Evolutionary conservation across 192 early-diverging fungal genomes (phyloP), one percentile per base, ranked within the genome.

Genomic region (Coemansia sp.): DNA sequence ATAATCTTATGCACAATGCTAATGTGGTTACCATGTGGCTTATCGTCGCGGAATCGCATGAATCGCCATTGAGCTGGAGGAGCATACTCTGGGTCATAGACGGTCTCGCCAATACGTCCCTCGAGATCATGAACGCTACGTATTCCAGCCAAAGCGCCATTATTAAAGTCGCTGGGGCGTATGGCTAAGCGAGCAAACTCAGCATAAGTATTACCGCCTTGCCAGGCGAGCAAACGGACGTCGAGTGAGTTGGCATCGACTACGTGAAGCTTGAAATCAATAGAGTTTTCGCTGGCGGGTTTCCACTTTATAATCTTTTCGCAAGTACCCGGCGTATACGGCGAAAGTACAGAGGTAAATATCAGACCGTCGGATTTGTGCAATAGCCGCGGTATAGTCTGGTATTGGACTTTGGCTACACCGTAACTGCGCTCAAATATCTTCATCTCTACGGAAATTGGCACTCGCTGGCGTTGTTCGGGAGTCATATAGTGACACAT

Each of bases 301-400:
- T 94, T 95, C 94, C 94, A 95, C 77, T 95, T 95, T 61, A 94
- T 72, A 75, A 93, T 95, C 39, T 50, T 50, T 10, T 80, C 29
- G 57, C 87, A 88, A 6, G 92, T 94, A 34, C 93, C 93, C 4
- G 79, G 68, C 8, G 67, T 74, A 69, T 95, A 95, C 22, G 87
- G 86, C 5, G 88, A 81, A 1, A 66, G 53, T 16, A 86, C 84
- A 6, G 91, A 87, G 0, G 91, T 92, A 63, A 92, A 94, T 40
- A 94, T 92, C 7, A 93, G 69, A 0, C 93, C 93, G 65, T 94
- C 93, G 15, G 70, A 90, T 36, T 88, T 83, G 79, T 94, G 91
- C 65, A 83, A 84, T 18, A 92, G 72, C 11, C 68, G 75, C 5
- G 91, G 89, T 6, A 92, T 89, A 0, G 87, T 77, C 9, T 87